Base-by-base conservation (phyloP, 257 asterid species). In the Prunella vulgaris region DNA sequence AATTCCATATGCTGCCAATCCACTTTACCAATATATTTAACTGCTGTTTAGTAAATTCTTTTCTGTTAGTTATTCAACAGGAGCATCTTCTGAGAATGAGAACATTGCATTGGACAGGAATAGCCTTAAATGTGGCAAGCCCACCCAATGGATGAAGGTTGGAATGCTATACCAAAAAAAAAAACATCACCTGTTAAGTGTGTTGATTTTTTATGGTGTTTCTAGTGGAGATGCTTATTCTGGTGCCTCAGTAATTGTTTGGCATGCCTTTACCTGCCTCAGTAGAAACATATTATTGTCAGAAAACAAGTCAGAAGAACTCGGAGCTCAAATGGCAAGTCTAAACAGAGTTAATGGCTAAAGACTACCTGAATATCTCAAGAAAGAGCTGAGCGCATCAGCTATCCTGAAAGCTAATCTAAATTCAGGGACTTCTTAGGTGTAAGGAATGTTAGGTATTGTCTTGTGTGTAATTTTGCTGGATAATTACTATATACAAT, bases 211-310 rank as follows among this genome's bases (percentile, higher is more conserved):
- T 44, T 33, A 21, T 22, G 99, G 99, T 10, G 99, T 93, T 76
- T 97, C 99, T 10, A 94, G 99, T 59, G 96, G 99, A 38, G 94
- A 90, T 78, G 96, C 95, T 79, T 88, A 87, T 82, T 74, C 80
- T 74, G 83, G 84, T 80, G 69, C 86, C 76, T 77, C 87, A 37
- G 71, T 65, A 14, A 74, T 80, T 20, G 73, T 67, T 40, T 70
- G 64, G 69, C 72, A 54, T n/a, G 53, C 15, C 59, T 58, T 72
- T 70, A 28, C 62, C 30, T 64, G 58, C 25, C 52, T 70, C 70
- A 9, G 60, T 75, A 77, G 89, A 75, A 71, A 74, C 57, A 60
- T 74, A 60, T 61, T 80, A 75, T 78, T 82, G 69, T 58, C 70
- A 62, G 52, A 66, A 75, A 60, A 72, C 74, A 22, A 73, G 72